These are phyloP conservation scores for Pulveroboletus frians DNA, from an alignment of 768 basidiomycete genomes.

Conservation along the genomic window DNA sequence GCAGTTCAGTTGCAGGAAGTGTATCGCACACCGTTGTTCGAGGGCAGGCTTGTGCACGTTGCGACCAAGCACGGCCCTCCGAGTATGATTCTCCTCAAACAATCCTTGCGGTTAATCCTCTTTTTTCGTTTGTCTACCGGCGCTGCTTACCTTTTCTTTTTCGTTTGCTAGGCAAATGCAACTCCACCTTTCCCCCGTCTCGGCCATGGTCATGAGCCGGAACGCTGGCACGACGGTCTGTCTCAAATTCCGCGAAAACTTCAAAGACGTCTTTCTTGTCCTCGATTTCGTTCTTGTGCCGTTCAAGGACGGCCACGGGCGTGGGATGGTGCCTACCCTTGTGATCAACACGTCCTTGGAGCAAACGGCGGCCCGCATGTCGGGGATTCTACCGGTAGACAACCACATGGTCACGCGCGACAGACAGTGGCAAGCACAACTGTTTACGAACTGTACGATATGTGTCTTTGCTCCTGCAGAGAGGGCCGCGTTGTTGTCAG, in stretches of 20 bases:
- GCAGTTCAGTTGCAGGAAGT: slow-evolving; percentile 52
- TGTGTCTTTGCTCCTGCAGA: slow-evolving; percentile 44
- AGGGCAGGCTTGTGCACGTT: slow-evolving; percentile 31
- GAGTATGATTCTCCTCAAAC: slow-evolving; percentile 32
- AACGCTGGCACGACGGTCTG: slow-evolving; percentile 56
- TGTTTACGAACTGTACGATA: slow-evolving; percentile 53
- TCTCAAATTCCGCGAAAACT: slow-evolving; percentile 30
- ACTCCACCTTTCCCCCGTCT: slow-evolving; percentile 13
- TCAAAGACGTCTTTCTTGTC: slow-evolving; percentile 42
- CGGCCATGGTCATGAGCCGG: slow-evolving; percentile 50
- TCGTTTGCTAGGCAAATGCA: slow-evolving; percentile 23
- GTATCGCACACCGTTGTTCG: slow-evolving; percentile 43
- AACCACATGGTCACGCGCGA: slow-evolving; percentile 37
- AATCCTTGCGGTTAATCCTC: slow-evolving; percentile 19
- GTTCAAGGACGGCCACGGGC: slow-evolving; percentile 32
- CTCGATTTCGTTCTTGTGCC: slow-evolving; percentile 57
- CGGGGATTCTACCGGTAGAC: slow-evolving; percentile 45
- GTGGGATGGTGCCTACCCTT: slow-evolving; percentile 41
- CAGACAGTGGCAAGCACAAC: slow-evolving; percentile 59
- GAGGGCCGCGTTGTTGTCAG: slow-evolving; percentile 7
- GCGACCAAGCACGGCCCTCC: slow-evolving; percentile 36
- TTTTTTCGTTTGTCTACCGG: not conserved
- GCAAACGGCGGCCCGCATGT: slow-evolving; percentile 41
- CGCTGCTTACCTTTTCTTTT: not conserved
- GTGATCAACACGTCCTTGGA: slow-evolving; percentile 46